Base-by-base conservation (phyloP, 2,329 filamentous ascomycete genomes). In the Pseudopyricularia cyperi region DNA sequence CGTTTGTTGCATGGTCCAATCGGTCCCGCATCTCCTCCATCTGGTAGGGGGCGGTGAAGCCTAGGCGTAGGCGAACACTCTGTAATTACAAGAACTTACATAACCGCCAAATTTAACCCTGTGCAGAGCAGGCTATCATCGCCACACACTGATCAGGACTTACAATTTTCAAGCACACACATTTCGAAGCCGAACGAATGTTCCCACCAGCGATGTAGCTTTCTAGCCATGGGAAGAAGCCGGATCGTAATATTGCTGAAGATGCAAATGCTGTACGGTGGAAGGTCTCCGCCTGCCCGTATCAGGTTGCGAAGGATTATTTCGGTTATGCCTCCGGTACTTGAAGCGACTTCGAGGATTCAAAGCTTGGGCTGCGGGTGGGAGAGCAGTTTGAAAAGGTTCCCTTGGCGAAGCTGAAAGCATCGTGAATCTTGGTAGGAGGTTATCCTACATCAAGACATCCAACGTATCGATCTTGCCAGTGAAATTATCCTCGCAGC, bases 161-260 rank as follows among this genome's bases (percentile, higher is more conserved):
- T n/a, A n/a, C n/a, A n/a, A n/a, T n/a, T n/a, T n/a, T n/a, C n/a
- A n/a, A n/a, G n/a, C n/a, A n/a, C n/a, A n/a, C n/a, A n/a, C n/a
- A n/a, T n/a, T n/a, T n/a, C n/a, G n/a, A n/a, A n/a, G n/a, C n/a
- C n/a, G n/a, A n/a, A n/a, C n/a, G n/a, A n/a, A n/a, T n/a, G n/a
- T n/a, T n/a, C n/a, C n/a, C n/a, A n/a, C n/a, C n/a, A n/a, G n/a
- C n/a, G n/a, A n/a, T n/a, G n/a, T n/a, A n/a, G n/a, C n/a, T n/a
- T n/a, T n/a, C n/a, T n/a, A n/a, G n/a, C 50, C 48, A 60, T 56
- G 28, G 34, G 52, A 60, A 60, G 54, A 59, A 60, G 3, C 56
- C 54, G 5, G 53, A n/a, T 52, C 2, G 56, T 56, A 22, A 60
- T 46, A 33, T 60, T 58, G 17, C 58, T 60, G 26, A 56, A 61